Evolutionary conservation across 371 early-diverging fungal genomes (phyloP).

Genomic region (Mortierella sp.): DNA sequence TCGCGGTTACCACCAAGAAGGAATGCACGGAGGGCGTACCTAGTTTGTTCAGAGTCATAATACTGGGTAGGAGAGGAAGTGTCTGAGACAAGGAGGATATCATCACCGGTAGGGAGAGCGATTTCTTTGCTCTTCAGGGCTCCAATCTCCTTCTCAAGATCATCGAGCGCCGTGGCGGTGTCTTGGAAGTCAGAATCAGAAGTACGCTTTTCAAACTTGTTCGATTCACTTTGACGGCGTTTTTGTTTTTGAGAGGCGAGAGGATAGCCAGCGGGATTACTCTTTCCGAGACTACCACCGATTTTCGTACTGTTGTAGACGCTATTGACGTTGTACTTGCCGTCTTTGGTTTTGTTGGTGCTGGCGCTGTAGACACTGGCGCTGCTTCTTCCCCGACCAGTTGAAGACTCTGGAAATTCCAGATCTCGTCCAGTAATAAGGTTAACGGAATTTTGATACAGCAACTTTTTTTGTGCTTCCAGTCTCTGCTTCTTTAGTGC

Average conservation of each 20-base stretch:
- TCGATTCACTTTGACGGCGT: slow-evolving; percentile 5
- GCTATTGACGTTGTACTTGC: neutral
- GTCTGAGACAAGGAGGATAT: slow-evolving; percentile 22
- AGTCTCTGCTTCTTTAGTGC: neutral
- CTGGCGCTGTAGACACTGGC: neutral
- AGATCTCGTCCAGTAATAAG: neutral
- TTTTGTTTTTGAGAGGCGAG: neutral
- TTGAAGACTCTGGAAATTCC: neutral
- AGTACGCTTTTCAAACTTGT: neutral
- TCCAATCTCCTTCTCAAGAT: slow-evolving; percentile 12
- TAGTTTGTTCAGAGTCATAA: slow-evolving; percentile 32
- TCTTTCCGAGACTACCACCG: neutral
- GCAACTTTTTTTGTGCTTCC: neutral
- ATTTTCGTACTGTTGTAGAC: slow-evolving; percentile 1
- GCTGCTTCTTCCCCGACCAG: neutral
- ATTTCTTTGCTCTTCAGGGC: slow-evolving; percentile 13
- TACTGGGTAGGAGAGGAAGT: slow-evolving; percentile 46
- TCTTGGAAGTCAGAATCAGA: neutral
- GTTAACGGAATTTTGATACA: slow-evolving; percentile 11
- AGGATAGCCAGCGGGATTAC: neutral
- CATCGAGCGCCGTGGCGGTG: neutral
- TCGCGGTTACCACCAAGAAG: slow-evolving; percentile 8
- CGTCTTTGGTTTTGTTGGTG: neutral
- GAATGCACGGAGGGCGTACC: slow-evolving; percentile 33
- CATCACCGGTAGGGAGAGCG: neutral